A percentile compares a stretch with the other conserved stretches of the same genome.
These are phyloP conservation scores for Colletotrichum karsti DNA, from an alignment of 2,329 filamentous ascomycete genomes.

Conservation along the genomic window DNA sequence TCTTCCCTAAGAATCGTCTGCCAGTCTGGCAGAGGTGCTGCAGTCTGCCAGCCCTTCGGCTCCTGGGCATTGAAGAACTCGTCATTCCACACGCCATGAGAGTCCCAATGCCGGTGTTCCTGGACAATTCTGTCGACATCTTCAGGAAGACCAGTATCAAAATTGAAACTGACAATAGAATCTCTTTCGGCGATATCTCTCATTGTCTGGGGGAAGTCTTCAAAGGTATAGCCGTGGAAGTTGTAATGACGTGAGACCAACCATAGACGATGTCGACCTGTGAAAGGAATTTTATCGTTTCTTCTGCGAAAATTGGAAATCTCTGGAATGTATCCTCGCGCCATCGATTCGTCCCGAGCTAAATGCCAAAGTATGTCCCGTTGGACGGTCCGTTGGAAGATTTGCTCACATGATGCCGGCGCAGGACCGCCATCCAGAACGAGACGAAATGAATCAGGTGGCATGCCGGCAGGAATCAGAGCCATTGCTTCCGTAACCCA, in stretches of 20 bases:
- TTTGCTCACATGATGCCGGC: neutral
- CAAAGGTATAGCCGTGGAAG: no score
- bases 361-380: neutral
- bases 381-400: neutral
- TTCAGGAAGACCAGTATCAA: no score
- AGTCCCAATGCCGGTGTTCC: no score
- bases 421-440: neutral
- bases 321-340: no score
- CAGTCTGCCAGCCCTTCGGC: no score
- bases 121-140: no score
- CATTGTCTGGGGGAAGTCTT: neutral
- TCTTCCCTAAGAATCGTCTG: no score
- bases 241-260: no score
- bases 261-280: no score
- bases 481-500: neutral
- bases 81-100: no score
- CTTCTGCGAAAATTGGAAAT: neutral
- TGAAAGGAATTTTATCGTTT: neutral
- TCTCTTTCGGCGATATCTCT: fast-evolving
- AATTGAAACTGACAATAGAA: neutral
- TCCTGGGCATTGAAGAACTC: no score
- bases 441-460: neutral
- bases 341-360: neutral
- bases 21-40: no score
- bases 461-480: neutral